Base-by-base conservation (phyloP, 2,329 filamentous ascomycete species). In the Venturia carpophila region DNA sequence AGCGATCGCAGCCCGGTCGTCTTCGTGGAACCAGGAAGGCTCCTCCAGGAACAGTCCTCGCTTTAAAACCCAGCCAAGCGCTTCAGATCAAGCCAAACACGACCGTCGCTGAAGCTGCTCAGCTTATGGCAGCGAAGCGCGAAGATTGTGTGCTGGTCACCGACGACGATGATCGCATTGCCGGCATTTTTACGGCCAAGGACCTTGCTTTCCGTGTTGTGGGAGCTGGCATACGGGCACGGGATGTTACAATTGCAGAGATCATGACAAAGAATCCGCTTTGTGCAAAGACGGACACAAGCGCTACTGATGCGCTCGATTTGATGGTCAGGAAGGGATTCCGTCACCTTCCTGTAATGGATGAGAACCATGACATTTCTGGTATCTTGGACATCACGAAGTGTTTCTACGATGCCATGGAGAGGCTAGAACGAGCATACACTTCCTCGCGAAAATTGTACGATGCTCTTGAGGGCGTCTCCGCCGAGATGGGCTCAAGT, bases 201-300 rank as follows among this genome's bases (percentile, higher is more conserved):
- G 94, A 99, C 81, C 82, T 99, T 74, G 94, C 94, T 21, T 99
- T 97, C 82, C 87, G 94, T 66, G 94, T 99, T 13, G 93, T 99
- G 34, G 94, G 93, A 65, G 86, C 87, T 65, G 94, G 94, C 37
- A 83, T 92, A 72, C 96, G 96, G 80, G 90, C 94, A 41, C 88
- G 86, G 75, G 91, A 88, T 74, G 86, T 97, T 71, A 96, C 91
- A 27, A 97, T 99, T 74, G 90, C 92, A 70, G 92, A 97, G 74
- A 99, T 99, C 77, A 99, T 99, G 94, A 99, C 94, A 75, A 97
- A 97, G 83, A 99, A 99, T 79, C 94, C 94, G 13, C 85, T 99
- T 19, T 99, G 94, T 76, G 94, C 94, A 64, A 87, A 94, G 75
- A 99, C 94, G 66, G 94, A 99, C 75, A 99, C 94, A 42, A 97